Conservation (phyloP, 169 alveolate species). For the Eimeria necatrix region DNA sequence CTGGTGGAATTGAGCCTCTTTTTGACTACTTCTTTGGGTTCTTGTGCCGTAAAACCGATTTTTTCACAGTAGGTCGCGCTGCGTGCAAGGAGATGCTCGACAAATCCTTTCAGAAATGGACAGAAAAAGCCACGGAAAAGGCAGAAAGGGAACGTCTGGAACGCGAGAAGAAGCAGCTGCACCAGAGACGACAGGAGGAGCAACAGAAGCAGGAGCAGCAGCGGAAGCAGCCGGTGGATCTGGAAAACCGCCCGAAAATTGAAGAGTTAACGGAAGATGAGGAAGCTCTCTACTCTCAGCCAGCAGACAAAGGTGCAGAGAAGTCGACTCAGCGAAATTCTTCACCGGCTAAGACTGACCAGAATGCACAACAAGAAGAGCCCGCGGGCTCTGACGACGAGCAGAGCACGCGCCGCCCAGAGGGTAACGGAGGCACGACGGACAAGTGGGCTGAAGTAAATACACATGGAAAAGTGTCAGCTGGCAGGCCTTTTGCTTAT, state of each 20-base stretch:
- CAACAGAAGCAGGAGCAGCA: constrained; percentile 64
- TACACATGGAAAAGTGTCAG: constrained; percentile 82
- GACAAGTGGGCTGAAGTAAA: constrained; percentile 87
- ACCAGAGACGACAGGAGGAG: constrained; percentile 38
- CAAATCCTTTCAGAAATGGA: constrained; percentile 86
- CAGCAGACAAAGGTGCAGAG: background rate
- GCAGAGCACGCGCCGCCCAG: constrained; percentile 86
- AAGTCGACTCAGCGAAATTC: background rate
- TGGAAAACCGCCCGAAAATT: constrained; percentile 75
- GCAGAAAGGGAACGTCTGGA: constrained; percentile 84
- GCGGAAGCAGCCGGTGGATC: constrained; percentile 40
- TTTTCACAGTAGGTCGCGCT: constrained; percentile 88
- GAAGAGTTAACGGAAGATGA: constrained; percentile 86
- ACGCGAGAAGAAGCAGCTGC: constrained; percentile 76
- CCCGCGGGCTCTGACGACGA: constrained; percentile 81
- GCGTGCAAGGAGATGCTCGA: constrained; percentile 80
- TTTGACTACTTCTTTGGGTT: constrained; percentile 96
- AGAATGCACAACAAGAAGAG: background rate
- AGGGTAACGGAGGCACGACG: constrained; percentile 93
- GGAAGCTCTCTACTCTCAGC: constrained; percentile 63
- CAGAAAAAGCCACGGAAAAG: constrained; percentile 69
- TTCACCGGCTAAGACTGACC: background rate
- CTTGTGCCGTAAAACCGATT: constrained; percentile 97
- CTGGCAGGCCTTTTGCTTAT: constrained; percentile 55
- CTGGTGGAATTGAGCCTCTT: constrained; percentile 96